phyloP scores from a whole-genome alignment of 768 basidiomycete species.

The Heimioporus sp. region DNA sequence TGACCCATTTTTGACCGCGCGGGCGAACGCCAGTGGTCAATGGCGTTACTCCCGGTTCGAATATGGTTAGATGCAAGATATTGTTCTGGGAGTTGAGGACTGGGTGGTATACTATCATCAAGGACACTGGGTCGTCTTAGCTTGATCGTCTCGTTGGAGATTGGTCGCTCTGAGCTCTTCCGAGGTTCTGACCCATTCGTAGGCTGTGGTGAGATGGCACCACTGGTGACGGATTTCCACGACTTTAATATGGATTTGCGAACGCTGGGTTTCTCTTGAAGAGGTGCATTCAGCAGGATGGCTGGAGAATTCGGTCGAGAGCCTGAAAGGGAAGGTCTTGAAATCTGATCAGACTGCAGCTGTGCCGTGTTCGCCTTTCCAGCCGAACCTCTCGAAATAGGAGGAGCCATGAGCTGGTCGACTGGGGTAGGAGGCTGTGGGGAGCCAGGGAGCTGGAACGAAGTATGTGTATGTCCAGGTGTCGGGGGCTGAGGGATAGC shows the following conservation, averaged over 20 bases:
- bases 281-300: conserved; percentile 11
- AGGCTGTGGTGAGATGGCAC: conserved; percentile 28
- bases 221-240: conserved; percentile 48
- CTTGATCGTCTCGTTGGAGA: conserved; percentile 35
- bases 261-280: conserved; percentile 44
- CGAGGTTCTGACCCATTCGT: conserved; percentile 33
- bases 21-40: conserved; percentile 26
- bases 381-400: conserved; percentile 14
- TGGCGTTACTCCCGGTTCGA: conserved; percentile 30
- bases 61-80: conserved; percentile 36
- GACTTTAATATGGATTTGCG: conserved; percentile 75
- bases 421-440: conserved; percentile 35
- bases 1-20: conserved; percentile 18
- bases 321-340: conserved; percentile 33
- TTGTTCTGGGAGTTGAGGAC: conserved; percentile 58
- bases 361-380: conserved; percentile 39
- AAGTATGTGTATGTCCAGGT: conserved; percentile 38
- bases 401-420: conserved; percentile 25
- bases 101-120: conserved; percentile 53
- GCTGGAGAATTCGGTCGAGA: conserved; percentile 31
- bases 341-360: conserved; percentile 71
- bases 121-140: conserved; percentile 47
- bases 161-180: conserved; percentile 39
- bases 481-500: conserved; percentile 36
- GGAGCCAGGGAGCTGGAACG: conserved; percentile 26